Evolutionary conservation across 805 yeast genomes (phyloP).

Genomic region (Lachancea waltii): DNA sequence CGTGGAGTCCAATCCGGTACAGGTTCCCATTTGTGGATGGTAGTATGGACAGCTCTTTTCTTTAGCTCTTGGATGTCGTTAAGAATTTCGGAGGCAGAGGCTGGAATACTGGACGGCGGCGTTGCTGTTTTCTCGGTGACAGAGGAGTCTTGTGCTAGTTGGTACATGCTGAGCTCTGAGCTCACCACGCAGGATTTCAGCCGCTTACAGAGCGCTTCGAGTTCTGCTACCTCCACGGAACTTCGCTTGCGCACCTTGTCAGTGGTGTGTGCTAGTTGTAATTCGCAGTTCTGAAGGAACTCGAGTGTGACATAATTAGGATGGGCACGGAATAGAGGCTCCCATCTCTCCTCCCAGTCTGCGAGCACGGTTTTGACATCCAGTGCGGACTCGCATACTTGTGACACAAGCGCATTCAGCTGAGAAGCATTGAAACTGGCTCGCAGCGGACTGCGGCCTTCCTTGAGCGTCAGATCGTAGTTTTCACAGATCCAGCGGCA

Average conservation of each 20-base stretch:
- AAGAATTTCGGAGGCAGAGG: slow-evolving; percentile 3
- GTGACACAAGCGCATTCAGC: slow-evolving; percentile 1
- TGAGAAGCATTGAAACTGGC: slow-evolving; percentile 2
- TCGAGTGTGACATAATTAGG: slow-evolving; percentile 4
- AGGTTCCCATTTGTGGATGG: slow-evolving; percentile 5
- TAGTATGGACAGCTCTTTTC: not conserved
- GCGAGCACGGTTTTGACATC: slow-evolving; percentile 3
- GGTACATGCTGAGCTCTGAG: slow-evolving; percentile 5
- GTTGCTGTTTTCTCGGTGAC: not conserved
- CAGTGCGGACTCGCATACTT: slow-evolving; percentile 4
- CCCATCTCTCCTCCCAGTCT: slow-evolving; percentile 3
- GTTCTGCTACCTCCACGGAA: slow-evolving; percentile 1
- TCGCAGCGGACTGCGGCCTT: slow-evolving; percentile 4
- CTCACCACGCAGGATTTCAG: not conserved
- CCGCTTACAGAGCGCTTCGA: not conserved
- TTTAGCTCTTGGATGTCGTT: slow-evolving; percentile 2
- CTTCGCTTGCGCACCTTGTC: slow-evolving; percentile 4
- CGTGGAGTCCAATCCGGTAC: slow-evolving; percentile 7
- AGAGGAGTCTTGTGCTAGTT: slow-evolving; percentile 1
- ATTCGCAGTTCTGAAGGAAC: slow-evolving; percentile 1
- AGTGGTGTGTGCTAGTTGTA: not conserved
- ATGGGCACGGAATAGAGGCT: slow-evolving; percentile 3
- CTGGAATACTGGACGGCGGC: not conserved
- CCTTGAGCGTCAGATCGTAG: slow-evolving; percentile 1
- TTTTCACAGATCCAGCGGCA: slow-evolving; percentile 5